Conservation (phyloP, 306 rosid species). For the Sophora flavescens region DNA sequence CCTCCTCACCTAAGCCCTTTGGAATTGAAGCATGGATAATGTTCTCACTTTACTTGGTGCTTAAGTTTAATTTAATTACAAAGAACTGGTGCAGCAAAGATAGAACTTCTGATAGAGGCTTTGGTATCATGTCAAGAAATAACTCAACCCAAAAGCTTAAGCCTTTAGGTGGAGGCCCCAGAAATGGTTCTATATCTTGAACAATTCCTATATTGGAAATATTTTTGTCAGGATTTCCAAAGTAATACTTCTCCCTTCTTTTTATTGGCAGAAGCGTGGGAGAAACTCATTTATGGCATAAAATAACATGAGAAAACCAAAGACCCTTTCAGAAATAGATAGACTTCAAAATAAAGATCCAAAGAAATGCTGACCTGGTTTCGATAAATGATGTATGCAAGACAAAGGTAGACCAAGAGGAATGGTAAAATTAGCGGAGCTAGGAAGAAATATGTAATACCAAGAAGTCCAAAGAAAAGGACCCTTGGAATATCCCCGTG, state of each 20-base stretch:
- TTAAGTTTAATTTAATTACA: not conserved
- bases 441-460: constrained; percentile 86
- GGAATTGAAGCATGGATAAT: not conserved
- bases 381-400: constrained; percentile 77
- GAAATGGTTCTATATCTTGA: constrained; percentile 2
- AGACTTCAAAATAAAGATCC: not conserved
- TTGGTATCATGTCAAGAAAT: not conserved
- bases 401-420: constrained; percentile 77
- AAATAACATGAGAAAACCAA: constrained; percentile 32
- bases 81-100: not conserved
- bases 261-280: not conserved
- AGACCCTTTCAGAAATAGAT: constrained; percentile 31
- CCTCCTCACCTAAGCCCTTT: not conserved
- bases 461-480: constrained; percentile 94
- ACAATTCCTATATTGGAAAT: not conserved
- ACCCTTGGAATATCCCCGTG: constrained; percentile 81
- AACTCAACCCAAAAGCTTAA: constrained; percentile 12
- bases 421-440: constrained; percentile 97
- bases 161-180: not conserved
- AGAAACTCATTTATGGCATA: constrained; percentile 12
- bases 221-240: not conserved
- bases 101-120: not conserved
- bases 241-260: constrained; percentile 12
- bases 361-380: constrained; percentile 75
- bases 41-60: constrained; percentile 1